phyloP scores from a whole-genome alignment of 495 filamentous ascomycete species.

The Bathelium albidoporum region DNA sequence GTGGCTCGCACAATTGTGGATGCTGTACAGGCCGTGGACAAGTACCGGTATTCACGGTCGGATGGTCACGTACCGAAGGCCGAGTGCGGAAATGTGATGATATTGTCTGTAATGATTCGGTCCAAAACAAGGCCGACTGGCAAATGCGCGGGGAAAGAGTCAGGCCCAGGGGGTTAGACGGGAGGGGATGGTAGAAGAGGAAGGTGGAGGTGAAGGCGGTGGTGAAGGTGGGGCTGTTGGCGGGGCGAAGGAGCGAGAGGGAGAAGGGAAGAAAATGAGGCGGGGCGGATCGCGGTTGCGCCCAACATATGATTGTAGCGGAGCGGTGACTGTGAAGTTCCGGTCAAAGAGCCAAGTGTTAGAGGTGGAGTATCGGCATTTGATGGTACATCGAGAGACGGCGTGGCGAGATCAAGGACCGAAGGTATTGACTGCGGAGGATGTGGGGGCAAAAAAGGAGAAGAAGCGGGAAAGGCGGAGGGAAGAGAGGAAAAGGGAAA shows the following conservation, averaged over 20 bases:
- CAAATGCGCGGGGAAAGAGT: constrained; percentile 8
- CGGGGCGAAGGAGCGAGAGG: background rate
- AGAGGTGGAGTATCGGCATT: constrained; percentile 19
- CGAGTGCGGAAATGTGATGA: constrained; percentile 14
- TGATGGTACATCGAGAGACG: constrained; percentile 1
- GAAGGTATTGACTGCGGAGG: background rate
- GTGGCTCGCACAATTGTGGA: constrained; percentile 18
- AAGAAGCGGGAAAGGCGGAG: background rate
- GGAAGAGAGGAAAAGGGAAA: background rate
- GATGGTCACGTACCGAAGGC: constrained; percentile 16
- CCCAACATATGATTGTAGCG: constrained; percentile 23
- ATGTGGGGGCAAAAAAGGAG: background rate
- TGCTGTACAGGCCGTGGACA: constrained; percentile 15
- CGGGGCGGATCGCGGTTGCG: constrained; percentile 8
- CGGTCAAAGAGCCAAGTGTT: background rate
- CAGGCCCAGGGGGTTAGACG: background rate
- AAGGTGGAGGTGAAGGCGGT: too few species aligned
- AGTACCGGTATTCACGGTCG: constrained; percentile 19
- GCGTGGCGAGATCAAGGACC: background rate
- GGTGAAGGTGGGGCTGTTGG: too few species aligned
- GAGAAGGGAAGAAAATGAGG: background rate
- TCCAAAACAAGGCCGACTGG: constrained; percentile 22
- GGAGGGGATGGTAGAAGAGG: background rate
- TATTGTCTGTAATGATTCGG: constrained; percentile 19
- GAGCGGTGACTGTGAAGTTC: constrained; percentile 20